phyloP scores from a whole-genome alignment of 2,329 filamentous ascomycete species.

The Botryosphaeria agaves region DNA sequence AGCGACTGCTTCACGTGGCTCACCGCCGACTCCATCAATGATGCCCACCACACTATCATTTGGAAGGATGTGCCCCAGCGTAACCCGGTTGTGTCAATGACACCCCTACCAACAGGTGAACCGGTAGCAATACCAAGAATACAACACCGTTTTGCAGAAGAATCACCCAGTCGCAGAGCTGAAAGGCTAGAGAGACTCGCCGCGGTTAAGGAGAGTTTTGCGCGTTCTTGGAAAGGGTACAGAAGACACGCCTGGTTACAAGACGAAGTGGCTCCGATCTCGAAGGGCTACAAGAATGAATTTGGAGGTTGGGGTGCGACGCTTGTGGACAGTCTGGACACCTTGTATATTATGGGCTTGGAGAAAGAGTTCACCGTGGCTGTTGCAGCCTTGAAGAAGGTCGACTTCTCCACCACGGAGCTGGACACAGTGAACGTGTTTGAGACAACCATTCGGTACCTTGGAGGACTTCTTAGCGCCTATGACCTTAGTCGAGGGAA shows the following conservation, averaged over 20 bases:
- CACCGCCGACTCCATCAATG: too few species aligned
- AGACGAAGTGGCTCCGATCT: slow-evolving; percentile 67
- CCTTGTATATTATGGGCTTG: slow-evolving; percentile 73
- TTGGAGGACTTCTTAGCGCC: slow-evolving; percentile 70
- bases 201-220: slow-evolving; percentile 55
- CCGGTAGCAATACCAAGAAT: slow-evolving; percentile 57
- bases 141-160: slow-evolving; percentile 54
- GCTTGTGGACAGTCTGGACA: slow-evolving; percentile 66
- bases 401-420: slow-evolving; percentile 65
- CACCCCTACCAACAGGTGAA: slow-evolving; percentile 58
- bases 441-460: slow-evolving; percentile 79
- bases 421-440: slow-evolving; percentile 68
- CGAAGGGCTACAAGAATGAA: slow-evolving; percentile 50
- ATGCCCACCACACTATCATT: too few species aligned
- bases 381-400: slow-evolving; percentile 46
- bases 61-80: too few species aligned
- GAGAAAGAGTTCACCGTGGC: slow-evolving; percentile 67
- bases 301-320: slow-evolving; percentile 90
- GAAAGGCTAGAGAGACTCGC: slow-evolving; percentile 47
- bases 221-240: slow-evolving; percentile 70
- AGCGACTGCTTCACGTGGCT: too few species aligned
- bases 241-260: slow-evolving; percentile 64
- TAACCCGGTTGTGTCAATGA: too few species aligned
- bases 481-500: slow-evolving; percentile 67
- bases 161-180: slow-evolving; percentile 40